Conservation (phyloP, 257 asterid species). For the Capsicum rhomboideum region DNA sequence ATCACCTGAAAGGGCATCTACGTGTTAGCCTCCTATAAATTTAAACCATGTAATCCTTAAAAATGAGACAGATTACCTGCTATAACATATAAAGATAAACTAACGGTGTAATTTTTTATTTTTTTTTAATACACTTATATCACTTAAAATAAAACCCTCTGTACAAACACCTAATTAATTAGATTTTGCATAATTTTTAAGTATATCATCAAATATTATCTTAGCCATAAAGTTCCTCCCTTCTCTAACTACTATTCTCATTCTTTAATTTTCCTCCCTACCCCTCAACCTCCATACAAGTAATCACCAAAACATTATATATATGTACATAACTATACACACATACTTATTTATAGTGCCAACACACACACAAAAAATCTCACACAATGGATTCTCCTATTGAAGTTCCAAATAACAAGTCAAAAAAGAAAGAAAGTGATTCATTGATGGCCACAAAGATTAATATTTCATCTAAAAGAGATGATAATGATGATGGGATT, state of each 20-base stretch:
- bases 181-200: not conserved
- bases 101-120: no score
- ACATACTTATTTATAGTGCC: not conserved
- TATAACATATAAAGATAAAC: not conserved
- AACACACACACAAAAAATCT: not conserved
- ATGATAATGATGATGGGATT: conserved; percentile 11
- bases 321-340: not conserved
- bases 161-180: not conserved
- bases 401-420: not conserved
- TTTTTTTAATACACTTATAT: no score
- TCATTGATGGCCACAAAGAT: not conserved
- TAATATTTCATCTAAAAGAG: not conserved
- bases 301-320: not conserved
- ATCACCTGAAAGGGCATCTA: not conserved
- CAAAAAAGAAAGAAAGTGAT: conserved; percentile 1
- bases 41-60: not conserved
- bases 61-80: not conserved
- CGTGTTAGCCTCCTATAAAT: not conserved
- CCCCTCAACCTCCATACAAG: not conserved
- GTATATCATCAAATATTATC: not conserved
- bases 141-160: not conserved
- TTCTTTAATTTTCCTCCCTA: not conserved
- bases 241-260: not conserved
- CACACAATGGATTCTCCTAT: not conserved
- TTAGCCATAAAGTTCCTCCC: not conserved